phyloP scores from a whole-genome alignment of 176 grass and related monocot genomes.

The Musa acuminata region DNA sequence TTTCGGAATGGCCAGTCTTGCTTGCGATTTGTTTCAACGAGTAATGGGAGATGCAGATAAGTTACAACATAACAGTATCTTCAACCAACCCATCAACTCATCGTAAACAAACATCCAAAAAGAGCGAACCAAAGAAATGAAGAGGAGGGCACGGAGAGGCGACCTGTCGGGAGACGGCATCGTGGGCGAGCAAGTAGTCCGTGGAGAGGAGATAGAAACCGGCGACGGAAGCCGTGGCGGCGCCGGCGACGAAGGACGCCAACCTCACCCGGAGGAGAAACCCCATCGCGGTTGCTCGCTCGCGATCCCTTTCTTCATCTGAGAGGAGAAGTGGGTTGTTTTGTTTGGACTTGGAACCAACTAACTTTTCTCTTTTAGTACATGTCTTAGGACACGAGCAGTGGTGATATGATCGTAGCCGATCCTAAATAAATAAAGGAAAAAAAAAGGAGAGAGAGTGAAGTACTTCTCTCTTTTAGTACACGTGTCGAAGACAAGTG shows the following conservation, averaged over 20 bases:
- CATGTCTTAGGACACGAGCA: no score
- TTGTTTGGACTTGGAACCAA: no score
- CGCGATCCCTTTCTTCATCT: no score
- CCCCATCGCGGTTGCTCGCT: slow-evolving; percentile 35
- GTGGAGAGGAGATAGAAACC: slow-evolving; percentile 84
- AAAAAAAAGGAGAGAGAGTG: no score
- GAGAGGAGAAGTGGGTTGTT: no score
- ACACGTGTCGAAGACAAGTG: no score
- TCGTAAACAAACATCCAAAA: neutral
- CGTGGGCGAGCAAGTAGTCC: slow-evolving; percentile 85
- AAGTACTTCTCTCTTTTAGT: no score
- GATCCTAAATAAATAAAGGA: no score
- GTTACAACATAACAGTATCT: neutral
- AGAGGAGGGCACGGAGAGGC: neutral
- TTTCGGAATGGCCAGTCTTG: neutral
- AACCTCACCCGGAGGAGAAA: slow-evolving; percentile 83
- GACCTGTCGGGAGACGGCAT: slow-evolving; percentile 59
- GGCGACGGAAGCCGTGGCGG: slow-evolving; percentile 39
- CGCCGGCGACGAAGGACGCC: slow-evolving; percentile 77
- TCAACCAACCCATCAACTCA: neutral
- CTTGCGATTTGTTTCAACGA: neutral
- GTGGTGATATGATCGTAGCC: no score
- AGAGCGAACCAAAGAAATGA: neutral
- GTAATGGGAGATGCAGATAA: neutral
- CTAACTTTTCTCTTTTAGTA: no score